Conservation (phyloP, 2,329 filamentous ascomycete genomes). For the Botrytis pseudocinerea region DNA sequence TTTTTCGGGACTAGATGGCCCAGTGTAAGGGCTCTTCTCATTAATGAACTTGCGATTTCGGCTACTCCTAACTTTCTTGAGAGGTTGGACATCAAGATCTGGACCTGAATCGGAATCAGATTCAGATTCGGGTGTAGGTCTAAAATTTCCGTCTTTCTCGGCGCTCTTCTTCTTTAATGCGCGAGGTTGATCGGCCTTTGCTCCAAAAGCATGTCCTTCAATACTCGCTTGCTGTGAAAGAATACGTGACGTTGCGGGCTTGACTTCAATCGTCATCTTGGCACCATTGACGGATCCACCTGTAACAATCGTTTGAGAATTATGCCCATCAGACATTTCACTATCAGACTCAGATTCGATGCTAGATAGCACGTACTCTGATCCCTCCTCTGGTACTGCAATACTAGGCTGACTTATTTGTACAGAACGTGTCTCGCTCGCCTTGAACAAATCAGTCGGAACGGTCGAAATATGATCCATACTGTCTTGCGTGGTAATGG, state of each 20-base stretch:
- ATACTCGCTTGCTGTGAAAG: neutral
- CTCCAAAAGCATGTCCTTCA: neutral
- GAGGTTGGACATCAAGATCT: neutral
- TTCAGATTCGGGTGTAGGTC: slow-evolving; percentile 27
- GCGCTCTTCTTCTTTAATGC: slow-evolving; percentile 27
- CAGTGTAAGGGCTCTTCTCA: slow-evolving; percentile 25
- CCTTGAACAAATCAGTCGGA: slow-evolving; percentile 4
- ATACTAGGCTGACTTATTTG: neutral
- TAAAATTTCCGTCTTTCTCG: slow-evolving; percentile 32
- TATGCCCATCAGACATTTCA: slow-evolving; percentile 10
- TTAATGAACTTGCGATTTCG: slow-evolving; percentile 24
- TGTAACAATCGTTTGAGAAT: neutral
- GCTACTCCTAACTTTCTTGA: slow-evolving; percentile 19
- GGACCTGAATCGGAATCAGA: slow-evolving; percentile 29
- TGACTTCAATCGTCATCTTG: slow-evolving; percentile 17
- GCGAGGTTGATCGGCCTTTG: neutral
- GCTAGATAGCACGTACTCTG: slow-evolving; percentile 17
- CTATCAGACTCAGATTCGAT: slow-evolving; percentile 18
- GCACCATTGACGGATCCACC: neutral
- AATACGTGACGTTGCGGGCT: slow-evolving; percentile 1
- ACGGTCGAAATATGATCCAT: slow-evolving; percentile 11
- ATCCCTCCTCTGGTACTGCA: slow-evolving; percentile 4
- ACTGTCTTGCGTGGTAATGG: slow-evolving; percentile 21
- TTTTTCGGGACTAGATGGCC: slow-evolving; percentile 21
- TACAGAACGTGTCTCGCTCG: neutral